Base-by-base conservation (phyloP, 2,329 filamentous ascomycete species). In the Colletotrichum falcatum region DNA sequence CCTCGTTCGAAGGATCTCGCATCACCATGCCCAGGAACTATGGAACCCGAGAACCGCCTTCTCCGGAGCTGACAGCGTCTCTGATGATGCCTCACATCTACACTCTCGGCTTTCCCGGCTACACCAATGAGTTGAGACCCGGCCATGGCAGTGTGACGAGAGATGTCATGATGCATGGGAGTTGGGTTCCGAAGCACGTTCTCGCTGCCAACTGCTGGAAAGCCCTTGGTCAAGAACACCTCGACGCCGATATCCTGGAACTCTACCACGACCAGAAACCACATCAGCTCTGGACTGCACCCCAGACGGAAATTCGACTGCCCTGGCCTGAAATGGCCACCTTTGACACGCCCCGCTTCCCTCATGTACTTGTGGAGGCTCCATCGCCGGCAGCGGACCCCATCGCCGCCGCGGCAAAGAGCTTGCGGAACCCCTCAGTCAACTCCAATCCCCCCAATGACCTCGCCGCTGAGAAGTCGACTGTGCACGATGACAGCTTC, bases 51-150 rank as follows among this genome's bases (percentile, higher is more conserved):
- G 48, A 2, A 1, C 26, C 28, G 11, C 37, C 35, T 3, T 46
- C 55, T 5, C 18, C n/a, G 1, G 33, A 20, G 12, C 37, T 49
- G 0, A 60, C 63, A 1, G 37, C 55, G 35, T 11, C 14, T 14
- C 46, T 66, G 2, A 60, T 66, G 55, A 48, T 66, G 20, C 55
- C 63, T 2, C 23, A 66, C 28, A 61, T 66, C 12, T 59, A 44
- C 46, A 51, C 54, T 1, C 1, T 65, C 30, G 63, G 63, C 0
- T 39, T 65, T 2, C 33, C 63, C 2, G 46, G 51, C 1, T 65
- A 65, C 26, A 20, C 23, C 16, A 59, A 65, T 4, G 3, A 33
- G 14, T 1, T 16, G 4, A 44, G 26, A 3, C 7, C 4, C 1
- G n/a, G 1, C 1, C 2, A 28, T 3, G 23, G 42, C 11, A 5